Conservation (phyloP, 495 filamentous ascomycete genomes). For the Tetracladium marchalianum region DNA sequence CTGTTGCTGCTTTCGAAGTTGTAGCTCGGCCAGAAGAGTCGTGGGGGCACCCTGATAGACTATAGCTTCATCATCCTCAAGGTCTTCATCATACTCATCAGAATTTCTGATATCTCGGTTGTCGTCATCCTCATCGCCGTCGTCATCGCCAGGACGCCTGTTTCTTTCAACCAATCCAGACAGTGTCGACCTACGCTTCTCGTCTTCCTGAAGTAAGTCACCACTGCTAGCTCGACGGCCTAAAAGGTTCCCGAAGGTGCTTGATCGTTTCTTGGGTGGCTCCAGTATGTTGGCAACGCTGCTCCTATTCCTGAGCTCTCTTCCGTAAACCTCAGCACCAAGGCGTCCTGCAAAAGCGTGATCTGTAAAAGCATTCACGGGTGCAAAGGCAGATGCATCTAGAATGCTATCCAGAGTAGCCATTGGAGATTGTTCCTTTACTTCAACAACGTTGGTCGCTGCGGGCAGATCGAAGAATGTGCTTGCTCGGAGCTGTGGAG, state of each 20-base stretch:
- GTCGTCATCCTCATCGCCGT: slow-evolving; percentile 24
- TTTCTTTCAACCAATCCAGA: slow-evolving; percentile 5
- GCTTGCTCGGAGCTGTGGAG: slow-evolving; percentile 82
- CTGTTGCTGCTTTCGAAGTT: slow-evolving; percentile 77
- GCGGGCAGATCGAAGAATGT: slow-evolving; percentile 76
- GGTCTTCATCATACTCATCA: slow-evolving; percentile 17
- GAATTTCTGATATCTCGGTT: neutral
- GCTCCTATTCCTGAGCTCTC: slow-evolving; percentile 3
- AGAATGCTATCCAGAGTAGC: slow-evolving; percentile 87
- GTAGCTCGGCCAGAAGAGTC: slow-evolving; percentile 85
- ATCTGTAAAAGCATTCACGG: slow-evolving; percentile 91
- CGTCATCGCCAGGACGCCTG: slow-evolving; percentile 22
- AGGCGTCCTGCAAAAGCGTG: slow-evolving; percentile 74
- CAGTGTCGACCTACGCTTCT: slow-evolving; percentile 7
- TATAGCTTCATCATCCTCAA: slow-evolving; percentile 24
- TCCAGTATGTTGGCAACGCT: slow-evolving; percentile 10
- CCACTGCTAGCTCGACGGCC: slow-evolving; percentile 12
- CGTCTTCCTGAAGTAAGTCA: slow-evolving; percentile 11
- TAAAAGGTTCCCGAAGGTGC: slow-evolving; percentile 15
- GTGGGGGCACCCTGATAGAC: slow-evolving; percentile 64
- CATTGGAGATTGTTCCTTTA: slow-evolving; percentile 74
- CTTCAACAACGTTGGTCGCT: slow-evolving; percentile 42
- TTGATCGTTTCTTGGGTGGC: slow-evolving; percentile 14
- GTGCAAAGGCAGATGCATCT: slow-evolving; percentile 85
- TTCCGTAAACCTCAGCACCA: slow-evolving; percentile 55